Evolutionary conservation across 768 basidiomycete species (phyloP).

Genomic region (Termitomyces sp.): DNA sequence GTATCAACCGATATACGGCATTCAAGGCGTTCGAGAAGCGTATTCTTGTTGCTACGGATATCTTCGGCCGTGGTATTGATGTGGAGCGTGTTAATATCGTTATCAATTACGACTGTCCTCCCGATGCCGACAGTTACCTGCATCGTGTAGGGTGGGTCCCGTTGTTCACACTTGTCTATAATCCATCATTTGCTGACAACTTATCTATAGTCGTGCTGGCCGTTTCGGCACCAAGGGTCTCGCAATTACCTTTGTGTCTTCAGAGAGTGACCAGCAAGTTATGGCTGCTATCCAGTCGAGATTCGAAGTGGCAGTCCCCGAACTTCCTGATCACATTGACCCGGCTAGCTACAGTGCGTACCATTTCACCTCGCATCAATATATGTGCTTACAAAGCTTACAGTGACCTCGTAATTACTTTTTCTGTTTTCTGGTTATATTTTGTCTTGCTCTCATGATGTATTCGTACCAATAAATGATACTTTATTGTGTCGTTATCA

Average conservation of each 20-base stretch:
- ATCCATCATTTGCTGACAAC: background rate
- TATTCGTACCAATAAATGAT: slow-evolving; percentile 17
- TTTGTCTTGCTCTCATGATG: slow-evolving; percentile 7
- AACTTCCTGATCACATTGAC: slow-evolving; percentile 91
- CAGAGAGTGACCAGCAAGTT: slow-evolving; percentile 89
- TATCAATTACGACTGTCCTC: slow-evolving; percentile 97
- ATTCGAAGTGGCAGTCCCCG: slow-evolving; percentile 96
- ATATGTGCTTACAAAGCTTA: background rate
- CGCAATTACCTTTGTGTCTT: slow-evolving; percentile 94
- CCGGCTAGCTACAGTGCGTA: slow-evolving; percentile 92
- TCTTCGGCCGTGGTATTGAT: slow-evolving; percentile 99
- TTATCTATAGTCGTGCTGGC: slow-evolving; percentile 80
- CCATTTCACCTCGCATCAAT: background rate
- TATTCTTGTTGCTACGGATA: slow-evolving; percentile 97
- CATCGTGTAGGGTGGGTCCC: slow-evolving; percentile 87
- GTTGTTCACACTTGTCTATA: background rate
- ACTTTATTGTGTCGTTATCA: slow-evolving; percentile 3
- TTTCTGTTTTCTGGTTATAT: slow-evolving; percentile 4
- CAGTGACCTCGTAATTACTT: slow-evolving; percentile 22
- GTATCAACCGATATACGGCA: slow-evolving; percentile 92
- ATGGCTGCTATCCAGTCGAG: slow-evolving; percentile 93
- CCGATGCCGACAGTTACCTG: slow-evolving; percentile 96
- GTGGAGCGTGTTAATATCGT: slow-evolving; percentile 99
- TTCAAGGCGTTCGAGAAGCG: slow-evolving; percentile 99
- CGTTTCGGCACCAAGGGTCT: slow-evolving; percentile 99